Base-by-base conservation (phyloP, 2,329 filamentous ascomycete species). In the Ascosphaera pollenicola region DNA sequence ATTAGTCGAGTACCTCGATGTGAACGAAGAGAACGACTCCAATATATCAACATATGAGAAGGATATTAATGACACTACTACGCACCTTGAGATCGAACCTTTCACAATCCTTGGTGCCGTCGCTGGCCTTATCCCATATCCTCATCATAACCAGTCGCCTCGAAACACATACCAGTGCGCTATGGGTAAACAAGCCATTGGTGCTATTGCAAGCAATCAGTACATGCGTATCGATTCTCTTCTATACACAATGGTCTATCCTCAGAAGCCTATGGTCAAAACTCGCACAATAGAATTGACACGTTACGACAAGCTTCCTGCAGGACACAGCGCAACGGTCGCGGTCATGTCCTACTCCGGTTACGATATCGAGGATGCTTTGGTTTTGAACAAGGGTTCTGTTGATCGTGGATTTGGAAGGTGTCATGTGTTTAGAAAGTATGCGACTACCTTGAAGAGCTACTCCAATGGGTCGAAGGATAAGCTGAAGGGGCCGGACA, bases 101-200 rank as follows among this genome's bases (percentile, higher is more conserved):
- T 98, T 98, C 54, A 98, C 89, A 1, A 78, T 98, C 38, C 70
- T 98, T 11, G 89, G 89, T 18, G 89, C 89, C 36, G 89, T 98
- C 18, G 89, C 89, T 31, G 89, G 89, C 35, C 66, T 98, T 30
- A 98, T 98, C 54, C 89, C 89, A 3, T 98, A 95, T 53, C 89
- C 89, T 7, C 89, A 98, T 56, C 89, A 98, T 65, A 98, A 98
- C 59, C 89, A 98, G 57, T 98, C 91, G 13, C 89, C 89, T 8
- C 72, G 89, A 68, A 98, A 98, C 55, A 98, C 89, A 0, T 98
- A 98, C 53, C 87, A 95, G 66, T 94, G 87, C 62, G 89, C 89
- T 61, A 98, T 98, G 89, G 89, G 89, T 70, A 98, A 98, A 63
- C 89, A 98, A 78, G 89, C 89, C 31, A 95, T 98, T 55, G 89